Base-by-base conservation (phyloP, 2,329 filamentous ascomycete genomes). In the Aspergillus intermedius region DNA sequence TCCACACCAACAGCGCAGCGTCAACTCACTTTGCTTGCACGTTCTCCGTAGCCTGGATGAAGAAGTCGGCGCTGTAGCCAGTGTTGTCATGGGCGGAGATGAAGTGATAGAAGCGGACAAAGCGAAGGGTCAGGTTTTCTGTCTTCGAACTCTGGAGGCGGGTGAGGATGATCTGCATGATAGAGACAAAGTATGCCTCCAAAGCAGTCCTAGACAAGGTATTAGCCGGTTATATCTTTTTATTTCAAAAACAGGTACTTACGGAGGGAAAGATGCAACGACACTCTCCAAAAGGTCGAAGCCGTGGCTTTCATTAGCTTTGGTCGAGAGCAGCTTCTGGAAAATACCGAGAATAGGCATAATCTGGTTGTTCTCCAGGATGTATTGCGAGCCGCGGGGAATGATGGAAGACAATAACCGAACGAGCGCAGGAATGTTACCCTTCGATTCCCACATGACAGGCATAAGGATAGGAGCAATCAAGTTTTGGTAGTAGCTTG, bases 321-420 rank as follows among this genome's bases (percentile, higher is more conserved):
- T 95, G 56, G 81, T 83, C 3, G 80, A 78, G 39, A 96, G 77
- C 9, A 98, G 79, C 61, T 88, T 91, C 67, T 97, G 91, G 77
- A 97, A 98, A 54, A 98, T 93, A 49, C 90, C 88, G n/a, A 98
- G 78, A 44, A 97, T 83, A 3, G 87, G 83, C 64, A 94, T 88
- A 37, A 96, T 69, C 67, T 96, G 89, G 59, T 91, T 87, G 61
- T 87, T 84, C 21, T 82, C 78, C 15, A 87, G 74, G 58, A 98
- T 90, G 40, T 82, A 78, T 49, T 83, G 75, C 3, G 84, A 79
- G 22, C 86, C 87, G 57, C 87, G 85, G 13, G 88, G 84, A 57
- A 97, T 86, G 58, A 97, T 86, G 13, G 89, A 87, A 9, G 86
- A 83, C 42, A 98, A 74, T 43, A 98, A 78, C 49, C 93, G 84